Conservation (phyloP, 768 basidiomycete species). For the Plicaturopsis crispa region DNA sequence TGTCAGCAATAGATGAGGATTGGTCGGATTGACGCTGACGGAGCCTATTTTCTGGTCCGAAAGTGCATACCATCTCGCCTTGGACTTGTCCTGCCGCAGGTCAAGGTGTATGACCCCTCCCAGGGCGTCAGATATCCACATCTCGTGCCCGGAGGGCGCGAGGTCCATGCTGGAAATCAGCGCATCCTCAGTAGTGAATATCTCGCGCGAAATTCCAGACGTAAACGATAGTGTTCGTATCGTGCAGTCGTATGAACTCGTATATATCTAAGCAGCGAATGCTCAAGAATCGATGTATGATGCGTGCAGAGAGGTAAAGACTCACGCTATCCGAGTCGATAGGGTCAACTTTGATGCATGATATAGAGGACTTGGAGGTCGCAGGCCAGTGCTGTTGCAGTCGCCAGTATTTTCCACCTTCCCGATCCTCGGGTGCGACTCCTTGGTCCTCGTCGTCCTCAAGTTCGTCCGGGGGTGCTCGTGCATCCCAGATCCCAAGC, state of each 20-base stretch:
- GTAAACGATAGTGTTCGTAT: constrained; percentile 67
- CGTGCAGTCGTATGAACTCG: constrained; percentile 77
- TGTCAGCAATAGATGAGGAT: constrained; percentile 59
- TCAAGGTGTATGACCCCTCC: constrained; percentile 76
- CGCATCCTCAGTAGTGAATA: constrained; percentile 52
- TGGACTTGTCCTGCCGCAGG: constrained; percentile 50
- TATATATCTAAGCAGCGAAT: constrained; percentile 50
- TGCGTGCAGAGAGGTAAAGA: not conserved
- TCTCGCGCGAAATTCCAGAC: constrained; percentile 62
- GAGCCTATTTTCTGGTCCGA: constrained; percentile 73
- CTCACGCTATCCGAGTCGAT: constrained; percentile 65
- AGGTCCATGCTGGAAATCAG: constrained; percentile 71
- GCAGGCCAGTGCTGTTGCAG: constrained; percentile 83
- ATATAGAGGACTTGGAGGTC: constrained; percentile 72
- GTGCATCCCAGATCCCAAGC: constrained; percentile 83
- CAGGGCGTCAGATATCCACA: constrained; percentile 75
- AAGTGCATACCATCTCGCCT: constrained; percentile 52
- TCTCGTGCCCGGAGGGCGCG: constrained; percentile 58
- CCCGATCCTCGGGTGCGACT: constrained; percentile 28
- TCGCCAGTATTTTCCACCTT: constrained; percentile 74
- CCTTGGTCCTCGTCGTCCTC: constrained; percentile 49
- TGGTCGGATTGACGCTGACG: constrained; percentile 70
- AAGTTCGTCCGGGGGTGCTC: constrained; percentile 57
- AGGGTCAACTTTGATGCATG: constrained; percentile 71
- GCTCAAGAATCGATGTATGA: not conserved